phyloP scores from a whole-genome alignment of 2,329 filamentous ascomycete genomes.

The Incumbomyces lentus region DNA sequence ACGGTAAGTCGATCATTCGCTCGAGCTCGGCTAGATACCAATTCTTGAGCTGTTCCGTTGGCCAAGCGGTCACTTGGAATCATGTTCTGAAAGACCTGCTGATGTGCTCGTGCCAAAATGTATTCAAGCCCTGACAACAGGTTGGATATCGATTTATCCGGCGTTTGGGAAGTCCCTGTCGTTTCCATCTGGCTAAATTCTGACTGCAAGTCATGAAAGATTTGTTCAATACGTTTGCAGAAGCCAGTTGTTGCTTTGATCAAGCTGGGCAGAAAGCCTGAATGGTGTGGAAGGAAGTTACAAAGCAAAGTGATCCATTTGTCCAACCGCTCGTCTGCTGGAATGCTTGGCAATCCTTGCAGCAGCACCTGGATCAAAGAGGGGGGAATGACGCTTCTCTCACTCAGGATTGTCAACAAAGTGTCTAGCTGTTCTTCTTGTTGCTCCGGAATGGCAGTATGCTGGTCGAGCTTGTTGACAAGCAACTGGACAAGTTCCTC shows the following conservation, averaged over 20 bases:
- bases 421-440: constrained; percentile 17
- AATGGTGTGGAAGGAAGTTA: constrained; percentile 74
- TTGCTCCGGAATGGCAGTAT: constrained; percentile 4
- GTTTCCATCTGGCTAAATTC: not conserved
- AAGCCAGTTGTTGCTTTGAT: constrained; percentile 86
- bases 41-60: constrained; percentile 49
- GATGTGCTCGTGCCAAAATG: constrained; percentile 75
- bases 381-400: constrained; percentile 1
- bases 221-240: constrained; percentile 59
- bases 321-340: constrained; percentile 68
- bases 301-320: constrained; percentile 83
- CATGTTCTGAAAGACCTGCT: constrained; percentile 51
- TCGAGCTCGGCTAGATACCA: constrained; percentile 47
- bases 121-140: constrained; percentile 89
- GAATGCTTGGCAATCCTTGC: constrained; percentile 64
- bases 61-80: constrained; percentile 58
- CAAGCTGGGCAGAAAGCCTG: constrained; percentile 72
- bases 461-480: constrained; percentile 10
- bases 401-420: constrained; percentile 13
- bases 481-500: constrained; percentile 11
- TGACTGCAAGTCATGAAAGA: constrained; percentile 2
- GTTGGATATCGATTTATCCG: constrained; percentile 48
- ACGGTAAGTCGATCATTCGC: constrained; percentile 91
- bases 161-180: constrained; percentile 20
- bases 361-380: constrained; percentile 1